phyloP scores from a whole-genome alignment of 257 asterid species.

The Capsicum pubescens region DNA sequence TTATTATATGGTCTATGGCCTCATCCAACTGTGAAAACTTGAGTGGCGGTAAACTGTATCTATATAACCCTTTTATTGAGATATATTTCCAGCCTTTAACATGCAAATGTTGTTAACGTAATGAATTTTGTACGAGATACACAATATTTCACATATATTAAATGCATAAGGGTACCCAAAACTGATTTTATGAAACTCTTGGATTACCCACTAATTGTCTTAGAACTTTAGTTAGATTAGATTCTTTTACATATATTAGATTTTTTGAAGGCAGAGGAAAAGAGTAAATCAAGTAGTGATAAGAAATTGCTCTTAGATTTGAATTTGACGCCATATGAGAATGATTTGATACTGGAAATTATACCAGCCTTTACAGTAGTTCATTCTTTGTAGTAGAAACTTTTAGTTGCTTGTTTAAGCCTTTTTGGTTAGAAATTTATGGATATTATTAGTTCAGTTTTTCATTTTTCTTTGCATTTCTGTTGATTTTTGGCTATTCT shows the following conservation, averaged over 20 bases:
- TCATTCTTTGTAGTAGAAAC: no score
- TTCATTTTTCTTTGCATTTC: no score
- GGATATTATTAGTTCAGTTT: no score
- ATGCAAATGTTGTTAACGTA: not conserved
- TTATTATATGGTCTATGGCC: not conserved
- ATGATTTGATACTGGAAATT: no score
- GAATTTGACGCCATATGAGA: no score
- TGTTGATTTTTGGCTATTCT: no score
- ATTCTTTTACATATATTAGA: not conserved
- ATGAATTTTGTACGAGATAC: not conserved
- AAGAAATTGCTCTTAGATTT: no score
- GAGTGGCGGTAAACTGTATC: not conserved
- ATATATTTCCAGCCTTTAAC: not conserved
- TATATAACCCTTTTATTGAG: not conserved
- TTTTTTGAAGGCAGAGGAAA: no score
- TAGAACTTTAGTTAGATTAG: slow-evolving; percentile 9
- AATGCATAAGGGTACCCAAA: not conserved
- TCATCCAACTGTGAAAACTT: not conserved
- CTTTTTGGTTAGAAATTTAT: no score
- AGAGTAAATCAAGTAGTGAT: no score
- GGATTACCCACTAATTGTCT: slow-evolving; percentile 13
- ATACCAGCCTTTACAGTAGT: no score
- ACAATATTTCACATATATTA: not conserved
- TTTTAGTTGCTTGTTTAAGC: no score
- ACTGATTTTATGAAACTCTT: not conserved